Percentiles rank a stretch among this genome's conserved stretches.
phyloP scores from a whole-genome alignment of 495 filamentous ascomycete species.

The Penicillium crystallinum region DNA sequence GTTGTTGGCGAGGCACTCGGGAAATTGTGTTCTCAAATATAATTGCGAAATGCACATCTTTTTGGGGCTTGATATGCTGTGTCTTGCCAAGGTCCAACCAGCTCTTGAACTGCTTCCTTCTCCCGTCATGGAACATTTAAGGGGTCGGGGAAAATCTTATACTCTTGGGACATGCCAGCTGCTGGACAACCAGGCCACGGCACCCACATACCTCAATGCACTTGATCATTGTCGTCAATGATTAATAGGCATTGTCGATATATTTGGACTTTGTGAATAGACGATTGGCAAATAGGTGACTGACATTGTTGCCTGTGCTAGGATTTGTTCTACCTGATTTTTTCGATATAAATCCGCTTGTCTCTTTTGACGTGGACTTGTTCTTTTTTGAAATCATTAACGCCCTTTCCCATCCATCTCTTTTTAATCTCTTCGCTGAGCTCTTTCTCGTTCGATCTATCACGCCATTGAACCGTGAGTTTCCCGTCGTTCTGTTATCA shows the following conservation, averaged over 20 bases:
- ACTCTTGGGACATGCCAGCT: conserved; percentile 13
- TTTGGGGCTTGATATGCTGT: background rate
- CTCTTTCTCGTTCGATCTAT: conserved; percentile 22
- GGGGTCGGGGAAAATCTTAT: conserved; percentile 17
- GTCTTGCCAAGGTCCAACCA: conserved; percentile 1
- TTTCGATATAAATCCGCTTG: conserved; percentile 3
- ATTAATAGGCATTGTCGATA: background rate
- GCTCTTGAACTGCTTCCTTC: conserved; percentile 9
- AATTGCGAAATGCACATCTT: conserved; percentile 14
- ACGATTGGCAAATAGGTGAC: background rate
- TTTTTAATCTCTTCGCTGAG: conserved; percentile 14
- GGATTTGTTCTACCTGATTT: conserved; percentile 11
- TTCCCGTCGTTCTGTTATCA: conserved; percentile 31
- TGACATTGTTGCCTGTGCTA: conserved; percentile 3
- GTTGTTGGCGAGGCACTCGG: background rate
- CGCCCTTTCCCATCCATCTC: conserved; percentile 6
- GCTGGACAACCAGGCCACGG: conserved; percentile 13
- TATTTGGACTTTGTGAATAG: background rate
- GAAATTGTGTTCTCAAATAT: conserved; percentile 11
- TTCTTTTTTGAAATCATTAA: conserved; percentile 17
- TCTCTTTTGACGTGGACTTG: conserved; percentile 11
- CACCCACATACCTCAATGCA: conserved; percentile 23
- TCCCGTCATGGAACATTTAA: background rate
- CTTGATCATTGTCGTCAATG: background rate
- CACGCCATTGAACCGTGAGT: conserved; percentile 37